Percentiles rank a stretch among this genome's conserved stretches.
phyloP scores from a whole-genome alignment of 106 monocot genomes.

The Amphibolis antarctica region DNA sequence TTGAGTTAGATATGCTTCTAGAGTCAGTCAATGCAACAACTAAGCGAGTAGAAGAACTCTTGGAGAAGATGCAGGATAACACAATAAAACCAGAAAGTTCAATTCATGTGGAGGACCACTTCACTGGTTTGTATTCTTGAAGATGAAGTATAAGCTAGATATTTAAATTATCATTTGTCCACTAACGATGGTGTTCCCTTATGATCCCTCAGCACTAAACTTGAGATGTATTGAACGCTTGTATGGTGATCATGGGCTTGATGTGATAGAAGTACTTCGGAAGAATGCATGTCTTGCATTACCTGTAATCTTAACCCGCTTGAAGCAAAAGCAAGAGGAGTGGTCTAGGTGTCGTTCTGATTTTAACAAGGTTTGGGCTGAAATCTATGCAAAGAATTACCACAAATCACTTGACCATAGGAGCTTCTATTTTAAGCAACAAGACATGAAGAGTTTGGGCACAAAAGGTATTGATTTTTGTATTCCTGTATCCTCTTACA shows the following conservation, averaged over 20 bases:
- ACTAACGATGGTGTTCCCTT: background rate
- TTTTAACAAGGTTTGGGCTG: slow-evolving; percentile 98
- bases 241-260: slow-evolving; percentile 97
- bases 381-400: slow-evolving; percentile 93
- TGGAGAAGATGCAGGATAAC: slow-evolving; percentile 82
- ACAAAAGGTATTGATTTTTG: slow-evolving; percentile 56
- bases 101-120: slow-evolving; percentile 64
- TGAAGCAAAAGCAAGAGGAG: slow-evolving; percentile 99
- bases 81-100: slow-evolving; percentile 57
- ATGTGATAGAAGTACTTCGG: slow-evolving; percentile 84
- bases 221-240: slow-evolving; percentile 89
- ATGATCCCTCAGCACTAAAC: slow-evolving; percentile 44
- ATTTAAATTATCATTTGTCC: background rate
- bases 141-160: background rate
- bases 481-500: background rate
- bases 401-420: slow-evolving; percentile 96
- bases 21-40: slow-evolving; percentile 79
- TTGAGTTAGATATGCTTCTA: slow-evolving; percentile 91
- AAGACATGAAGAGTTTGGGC: slow-evolving; percentile 82
- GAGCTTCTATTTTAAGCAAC: slow-evolving; percentile 98
- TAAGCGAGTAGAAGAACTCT: slow-evolving; percentile 63
- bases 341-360: slow-evolving; percentile 90
- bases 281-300: slow-evolving; percentile 78
- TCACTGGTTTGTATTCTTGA: slow-evolving; percentile 51
- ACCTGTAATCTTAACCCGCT: slow-evolving; percentile 81